Evolutionary conservation across 352 stramenopile species (phyloP).

Genomic region (Blastocystis sp.): DNA sequence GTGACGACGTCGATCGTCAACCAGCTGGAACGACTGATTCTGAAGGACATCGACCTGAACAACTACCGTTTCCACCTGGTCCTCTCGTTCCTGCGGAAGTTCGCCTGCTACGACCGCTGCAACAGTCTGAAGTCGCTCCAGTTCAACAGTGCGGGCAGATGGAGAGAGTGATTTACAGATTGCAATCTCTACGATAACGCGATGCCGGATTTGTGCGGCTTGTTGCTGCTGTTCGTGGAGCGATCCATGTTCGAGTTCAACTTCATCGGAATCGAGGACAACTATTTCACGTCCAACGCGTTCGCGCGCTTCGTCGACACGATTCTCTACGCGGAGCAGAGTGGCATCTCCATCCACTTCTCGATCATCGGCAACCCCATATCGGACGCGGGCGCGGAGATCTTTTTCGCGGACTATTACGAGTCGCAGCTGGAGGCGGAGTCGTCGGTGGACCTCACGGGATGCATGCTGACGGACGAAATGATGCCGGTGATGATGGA

Average conservation of each 20-base stretch:
- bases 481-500: neutral
- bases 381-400: neutral
- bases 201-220: neutral
- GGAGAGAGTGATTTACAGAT: neutral
- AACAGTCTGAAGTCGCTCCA: neutral
- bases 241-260: neutral
- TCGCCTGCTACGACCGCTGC: slow-evolving; percentile 11
- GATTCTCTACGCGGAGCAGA: neutral
- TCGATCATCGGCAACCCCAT: slow-evolving; percentile 1
- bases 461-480: neutral
- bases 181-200: neutral
- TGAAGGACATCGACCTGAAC: neutral
- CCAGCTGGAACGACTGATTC: neutral
- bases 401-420: neutral
- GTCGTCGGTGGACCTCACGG: neutral
- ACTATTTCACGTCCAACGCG: neutral
- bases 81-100: neutral
- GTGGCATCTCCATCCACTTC: neutral
- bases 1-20: neutral
- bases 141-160: neutral
- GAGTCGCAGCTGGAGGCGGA: neutral
- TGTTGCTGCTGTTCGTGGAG: neutral
- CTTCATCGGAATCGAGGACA: neutral
- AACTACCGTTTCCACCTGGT: neutral
- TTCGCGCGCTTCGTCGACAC: neutral